Evolutionary conservation across 208 protist species (phyloP), one percentile per base, ranked within the genome.

Genomic region (Chromosphaera perkinsii): DNA sequence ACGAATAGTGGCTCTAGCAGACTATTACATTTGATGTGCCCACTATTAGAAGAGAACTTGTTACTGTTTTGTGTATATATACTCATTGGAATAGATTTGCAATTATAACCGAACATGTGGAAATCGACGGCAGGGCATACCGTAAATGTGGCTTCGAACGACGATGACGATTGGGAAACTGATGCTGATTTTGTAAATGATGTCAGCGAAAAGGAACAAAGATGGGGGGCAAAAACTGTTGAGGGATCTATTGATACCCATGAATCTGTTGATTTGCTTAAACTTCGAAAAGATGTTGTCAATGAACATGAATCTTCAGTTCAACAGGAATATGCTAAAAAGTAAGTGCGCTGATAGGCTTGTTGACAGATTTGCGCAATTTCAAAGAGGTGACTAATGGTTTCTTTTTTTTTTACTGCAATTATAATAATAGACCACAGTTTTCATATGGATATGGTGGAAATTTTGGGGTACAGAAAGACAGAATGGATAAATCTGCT

Each of bases 141-240:
- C n/a, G n/a, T n/a, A n/a, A n/a, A n/a, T n/a, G n/a, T n/a, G n/a
- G n/a, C n/a, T n/a, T n/a, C n/a, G 20, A 10, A 61, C 9, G 55
- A 59, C 5, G 63, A 59, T 43, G 63, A 68, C 32, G 63, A 68
- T 42, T 68, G 63, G 63, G 63, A 68, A 4, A 68, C 63, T 3
- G 63, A 68, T 27, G 37, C 63, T 22, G 49, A 57, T 39, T 68
- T 68, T 58, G 45, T 37, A 32, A 68, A 68, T 39, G 63, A 68
- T 27, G 45, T 68, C 3, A 45, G 27, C 29, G 63, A 68, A 31
- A 33, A 59, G 48, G 22, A 68, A 48, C 48, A 56, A 24, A 40
- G 63, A 29, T 59, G 26, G 48, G 63, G 63, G 17, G 29, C 63
- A 22, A 49, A 51, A n/a, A 68, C 63, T 4, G 49, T 68, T 12